Evolutionary conservation across 106 monocot genomes (phyloP), one percentile per base, ranked within the genome.

Genomic region (Dactylorhiza incarnata): DNA sequence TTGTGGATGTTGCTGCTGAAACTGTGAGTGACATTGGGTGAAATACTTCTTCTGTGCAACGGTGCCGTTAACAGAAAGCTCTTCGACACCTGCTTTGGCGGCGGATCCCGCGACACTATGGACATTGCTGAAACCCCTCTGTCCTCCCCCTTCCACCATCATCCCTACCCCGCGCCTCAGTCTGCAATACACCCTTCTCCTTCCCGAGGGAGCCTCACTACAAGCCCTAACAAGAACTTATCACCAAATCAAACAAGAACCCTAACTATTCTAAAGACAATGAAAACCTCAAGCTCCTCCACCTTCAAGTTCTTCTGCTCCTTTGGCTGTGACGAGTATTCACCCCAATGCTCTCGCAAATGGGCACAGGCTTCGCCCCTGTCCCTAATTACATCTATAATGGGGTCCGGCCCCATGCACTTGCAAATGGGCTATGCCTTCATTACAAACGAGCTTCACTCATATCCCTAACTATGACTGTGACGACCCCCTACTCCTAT

Each of bases 1-100:
- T 76, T 89, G 87, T 52, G 86, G 82, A 76, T 88, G 84, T 25
- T 85, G 69, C 54, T 68, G 76, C 70, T 85, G 78, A 51, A 83
- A 72, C 76, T 74, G 76, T 49, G 62, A 49, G 12, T 71, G 77
- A 3, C 77, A 49, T 9, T 77, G 20, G 26, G 81, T 53, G 7
- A 79, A 76, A 65, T 83, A 83, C 80, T 55, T 85, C 63, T 74
- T 85, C 63, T 74, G 78, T 0, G 83, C 59, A 12, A 75, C 81
- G 15, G 62, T 76, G 13, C 78, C 80, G 15, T 80, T 79, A 16
- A 79, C 76, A 5, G 73, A 51, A 75, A 72, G 65, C 0, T 63
- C 81, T 0, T 80, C 76, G 17, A 26, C 68, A 22, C 22, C 14
- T 1, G 69, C n/a, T 45, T 44, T 46, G 17, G 69, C 44, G 17